These are phyloP conservation scores for Xerocomellus chrysenteron DNA, from an alignment of 768 basidiomycete species.

Conservation along the genomic window DNA sequence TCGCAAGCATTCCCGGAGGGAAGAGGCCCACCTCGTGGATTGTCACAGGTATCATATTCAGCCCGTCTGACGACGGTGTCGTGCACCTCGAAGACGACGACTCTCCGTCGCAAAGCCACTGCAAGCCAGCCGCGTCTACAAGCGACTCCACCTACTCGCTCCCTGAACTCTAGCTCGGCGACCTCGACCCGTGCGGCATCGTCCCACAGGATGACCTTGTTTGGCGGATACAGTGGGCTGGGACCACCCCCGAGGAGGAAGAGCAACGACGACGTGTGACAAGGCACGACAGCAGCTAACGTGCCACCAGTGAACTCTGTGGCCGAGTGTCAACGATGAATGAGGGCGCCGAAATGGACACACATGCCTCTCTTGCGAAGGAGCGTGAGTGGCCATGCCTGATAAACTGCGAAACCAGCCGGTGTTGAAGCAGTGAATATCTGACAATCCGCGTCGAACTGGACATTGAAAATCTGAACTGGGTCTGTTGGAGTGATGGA, in stretches of 20 bases:
- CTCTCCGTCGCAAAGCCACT: slow-evolving; percentile 74
- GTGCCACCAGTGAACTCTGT: slow-evolving; percentile 80
- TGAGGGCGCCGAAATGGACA: neutral
- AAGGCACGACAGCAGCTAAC: slow-evolving; percentile 69
- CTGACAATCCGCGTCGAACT: slow-evolving; percentile 75
- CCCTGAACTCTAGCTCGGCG: slow-evolving; percentile 87
- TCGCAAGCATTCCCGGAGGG: slow-evolving; percentile 3
- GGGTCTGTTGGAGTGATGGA: slow-evolving; percentile 77
- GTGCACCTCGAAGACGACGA: slow-evolving; percentile 74
- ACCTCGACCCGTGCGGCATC: slow-evolving; percentile 74
- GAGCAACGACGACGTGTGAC: slow-evolving; percentile 78
- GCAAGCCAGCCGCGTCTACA: slow-evolving; percentile 84
- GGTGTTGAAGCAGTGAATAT: slow-evolving; percentile 82
- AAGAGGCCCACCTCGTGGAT: slow-evolving; percentile 62
- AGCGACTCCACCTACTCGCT: slow-evolving; percentile 74
- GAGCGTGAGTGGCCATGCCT: slow-evolving; percentile 69
- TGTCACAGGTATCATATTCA: slow-evolving; percentile 89
- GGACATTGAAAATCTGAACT: slow-evolving; percentile 71
- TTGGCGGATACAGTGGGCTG: slow-evolving; percentile 86
- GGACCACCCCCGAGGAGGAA: slow-evolving; percentile 87
- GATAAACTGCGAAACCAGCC: slow-evolving; percentile 82
- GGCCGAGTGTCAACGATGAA: slow-evolving; percentile 17
- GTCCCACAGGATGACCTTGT: slow-evolving; percentile 92
- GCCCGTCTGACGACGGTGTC: slow-evolving; percentile 59
- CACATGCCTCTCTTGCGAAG: slow-evolving; percentile 76